Base-by-base conservation (phyloP, 2,329 filamentous ascomycete genomes). In the Ustulina deusta region DNA sequence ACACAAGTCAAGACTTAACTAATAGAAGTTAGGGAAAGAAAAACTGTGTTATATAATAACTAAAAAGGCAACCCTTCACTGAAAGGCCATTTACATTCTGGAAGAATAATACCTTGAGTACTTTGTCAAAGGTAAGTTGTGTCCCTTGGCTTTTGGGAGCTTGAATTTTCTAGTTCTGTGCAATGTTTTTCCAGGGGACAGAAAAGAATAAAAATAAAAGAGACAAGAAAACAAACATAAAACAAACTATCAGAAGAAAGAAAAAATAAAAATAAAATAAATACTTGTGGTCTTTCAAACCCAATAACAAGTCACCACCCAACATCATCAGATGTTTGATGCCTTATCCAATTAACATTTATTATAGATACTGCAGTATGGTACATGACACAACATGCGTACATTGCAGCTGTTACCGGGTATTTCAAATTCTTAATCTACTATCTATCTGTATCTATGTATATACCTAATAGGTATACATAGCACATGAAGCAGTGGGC, bases 311-410 rank as follows among this genome's bases (percentile, higher is more conserved):
- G 29, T 7, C n/a, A 44, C 20, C 20, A 44, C 40, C 40, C 40
- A 44, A 44, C 17, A 17, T 44, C 17, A 44, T 20, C 40, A 44
- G 13, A 49, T 51, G 15, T 61, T 61, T 60, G 44, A 51, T 60
- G 44, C 57, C 57, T 60, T 52, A 61, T 20, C 58, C 36, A 61
- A 61, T 60, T 27, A 29, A 25, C 44, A 60, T 60, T 5, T 44
- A 40, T 27, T 25, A 48, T 34, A 15, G 6, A 32, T 27, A 46
- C 36, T 34, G 7, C 54, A 56, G 54, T 5, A 40, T 9, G 29
- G 40, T 40, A 32, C 3, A 25, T 40, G n/a, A n/a, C n/a, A 55
- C 52, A 25, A 11, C 17, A 5, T 25, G 13, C 34, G 13, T 13
- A 40, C 34, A 40, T 38, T 40, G n/a, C 34, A 27, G n/a, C 38